A percentile compares a stretch with the other conserved stretches of the same genome.
phyloP scores from a whole-genome alignment of 768 basidiomycete species.

The Auricularia sp. region DNA sequence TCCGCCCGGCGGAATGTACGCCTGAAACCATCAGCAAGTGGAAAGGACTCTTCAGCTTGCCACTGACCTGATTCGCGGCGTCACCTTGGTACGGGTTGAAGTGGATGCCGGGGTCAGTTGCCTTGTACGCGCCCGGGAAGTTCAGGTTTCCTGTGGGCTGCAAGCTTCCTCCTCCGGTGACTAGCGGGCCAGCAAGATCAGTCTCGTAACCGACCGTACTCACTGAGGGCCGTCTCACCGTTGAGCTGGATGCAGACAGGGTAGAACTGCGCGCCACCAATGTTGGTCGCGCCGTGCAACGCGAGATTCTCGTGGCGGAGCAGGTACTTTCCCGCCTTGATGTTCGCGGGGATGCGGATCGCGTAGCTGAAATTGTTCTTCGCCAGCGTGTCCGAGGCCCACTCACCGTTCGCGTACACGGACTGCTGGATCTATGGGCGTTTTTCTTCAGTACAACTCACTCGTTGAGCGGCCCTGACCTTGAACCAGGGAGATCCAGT shows the following conservation, averaged over 20 bases:
- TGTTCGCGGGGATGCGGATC: slow-evolving; percentile 4
- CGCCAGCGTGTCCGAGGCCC: slow-evolving; percentile 3
- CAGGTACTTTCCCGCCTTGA: slow-evolving; percentile 12
- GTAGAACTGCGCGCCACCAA: slow-evolving; percentile 14
- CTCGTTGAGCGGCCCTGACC: not conserved
- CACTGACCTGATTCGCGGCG: not conserved
- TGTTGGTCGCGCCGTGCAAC: not conserved
- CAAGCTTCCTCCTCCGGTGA: slow-evolving; percentile 2
- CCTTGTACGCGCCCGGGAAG: slow-evolving; percentile 15
- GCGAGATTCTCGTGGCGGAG: slow-evolving; percentile 11
- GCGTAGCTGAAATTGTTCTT: slow-evolving; percentile 1
- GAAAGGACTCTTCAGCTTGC: not conserved
- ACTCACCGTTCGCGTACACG: slow-evolving; percentile 1
- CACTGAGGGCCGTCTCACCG: not conserved
- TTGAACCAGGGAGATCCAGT: slow-evolving; percentile 6
- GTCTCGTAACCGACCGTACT: not conserved
- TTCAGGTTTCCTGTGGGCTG: not conserved
- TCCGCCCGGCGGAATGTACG: not conserved
- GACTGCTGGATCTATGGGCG: not conserved
- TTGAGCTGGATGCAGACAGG: slow-evolving; percentile 12
- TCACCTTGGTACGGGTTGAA: slow-evolving; percentile 3
- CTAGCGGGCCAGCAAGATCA: not conserved
- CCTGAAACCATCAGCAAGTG: not conserved
- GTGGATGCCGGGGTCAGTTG: slow-evolving; percentile 13
- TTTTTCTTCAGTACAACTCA: no score